Evolutionary conservation across 2,329 filamentous ascomycete species (phyloP).

Genomic region (Sclerotinia nivalis): DNA sequence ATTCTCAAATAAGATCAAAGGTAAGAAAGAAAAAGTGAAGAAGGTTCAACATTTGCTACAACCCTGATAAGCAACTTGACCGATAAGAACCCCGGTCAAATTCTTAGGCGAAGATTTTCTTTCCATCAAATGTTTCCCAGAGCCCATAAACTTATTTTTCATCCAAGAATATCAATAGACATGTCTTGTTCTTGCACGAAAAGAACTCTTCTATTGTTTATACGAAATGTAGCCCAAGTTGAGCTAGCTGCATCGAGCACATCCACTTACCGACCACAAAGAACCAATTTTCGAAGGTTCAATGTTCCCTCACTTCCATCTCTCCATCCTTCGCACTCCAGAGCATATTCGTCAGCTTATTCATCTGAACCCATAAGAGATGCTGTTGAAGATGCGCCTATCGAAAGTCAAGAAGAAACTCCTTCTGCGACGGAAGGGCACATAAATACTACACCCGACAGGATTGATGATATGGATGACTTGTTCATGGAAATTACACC

Average conservation of each 20-base stretch:
- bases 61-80: constrained; percentile 4
- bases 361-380: background rate
- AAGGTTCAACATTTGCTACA: background rate
- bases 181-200: constrained; percentile 39
- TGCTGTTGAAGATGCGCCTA: background rate
- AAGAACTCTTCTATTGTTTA: constrained; percentile 37
- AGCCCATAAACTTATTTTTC: background rate
- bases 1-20: background rate
- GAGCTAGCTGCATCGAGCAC: constrained; percentile 30
- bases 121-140: constrained; percentile 12
- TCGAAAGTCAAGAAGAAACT: background rate
- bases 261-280: background rate
- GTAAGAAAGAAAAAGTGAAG: background rate
- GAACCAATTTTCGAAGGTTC: constrained; percentile 15
- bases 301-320: constrained; percentile 6
- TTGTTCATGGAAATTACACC: constrained; percentile 42
- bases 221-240: constrained; percentile 38
- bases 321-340: constrained; percentile 5
- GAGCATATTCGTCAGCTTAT: constrained; percentile 8
- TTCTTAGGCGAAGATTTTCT: constrained; percentile 21
- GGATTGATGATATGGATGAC: constrained; percentile 4
- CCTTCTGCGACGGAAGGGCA: background rate
- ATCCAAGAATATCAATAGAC: constrained; percentile 23
- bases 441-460: background rate
- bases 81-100: constrained; percentile 17